Evolutionary conservation across 345 rosid genomes (phyloP).

Genomic region (Euphorbia pulcherrima): DNA sequence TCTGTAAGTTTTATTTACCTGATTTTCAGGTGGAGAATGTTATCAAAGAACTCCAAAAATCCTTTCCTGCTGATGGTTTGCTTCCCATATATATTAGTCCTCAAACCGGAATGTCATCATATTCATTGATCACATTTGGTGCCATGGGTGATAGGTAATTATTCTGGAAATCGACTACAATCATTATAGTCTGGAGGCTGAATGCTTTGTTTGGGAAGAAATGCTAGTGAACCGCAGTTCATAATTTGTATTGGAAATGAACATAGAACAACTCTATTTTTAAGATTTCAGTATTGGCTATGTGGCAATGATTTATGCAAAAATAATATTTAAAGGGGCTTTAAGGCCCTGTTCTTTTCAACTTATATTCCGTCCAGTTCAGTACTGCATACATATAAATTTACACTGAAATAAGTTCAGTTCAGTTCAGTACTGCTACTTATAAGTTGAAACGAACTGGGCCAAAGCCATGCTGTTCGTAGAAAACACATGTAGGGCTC

Average conservation of each 20-base stretch:
- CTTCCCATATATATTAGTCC: conserved; percentile 82
- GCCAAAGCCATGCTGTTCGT: neutral
- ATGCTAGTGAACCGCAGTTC: neutral
- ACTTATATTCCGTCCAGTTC: too few relatives aligned
- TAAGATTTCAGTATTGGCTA: neutral
- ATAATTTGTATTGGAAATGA: neutral
- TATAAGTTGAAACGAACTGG: too few relatives aligned
- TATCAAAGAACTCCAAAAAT: conserved; percentile 51
- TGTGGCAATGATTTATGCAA: too few relatives aligned
- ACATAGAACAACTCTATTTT: neutral
- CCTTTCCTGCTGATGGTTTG: conserved; percentile 83
- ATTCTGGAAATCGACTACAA: neutral
- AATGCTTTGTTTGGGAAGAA: neutral
- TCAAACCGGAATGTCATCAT: conserved; percentile 43
- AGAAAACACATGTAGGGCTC: neutral
- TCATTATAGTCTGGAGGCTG: neutral
- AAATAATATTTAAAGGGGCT: too few relatives aligned
- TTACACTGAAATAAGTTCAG: too few relatives aligned
- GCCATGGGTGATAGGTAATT: conserved; percentile 96
- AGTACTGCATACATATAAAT: too few relatives aligned
- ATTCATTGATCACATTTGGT: conserved; percentile 76
- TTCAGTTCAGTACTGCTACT: too few relatives aligned
- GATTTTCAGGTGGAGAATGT: conserved; percentile 67
- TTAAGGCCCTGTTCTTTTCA: too few relatives aligned
- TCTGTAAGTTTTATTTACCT: neutral